These are phyloP conservation scores for Bocquillonia castaneifolia DNA, from an alignment of 441 rosid genomes.

Conservation along the genomic window DNA sequence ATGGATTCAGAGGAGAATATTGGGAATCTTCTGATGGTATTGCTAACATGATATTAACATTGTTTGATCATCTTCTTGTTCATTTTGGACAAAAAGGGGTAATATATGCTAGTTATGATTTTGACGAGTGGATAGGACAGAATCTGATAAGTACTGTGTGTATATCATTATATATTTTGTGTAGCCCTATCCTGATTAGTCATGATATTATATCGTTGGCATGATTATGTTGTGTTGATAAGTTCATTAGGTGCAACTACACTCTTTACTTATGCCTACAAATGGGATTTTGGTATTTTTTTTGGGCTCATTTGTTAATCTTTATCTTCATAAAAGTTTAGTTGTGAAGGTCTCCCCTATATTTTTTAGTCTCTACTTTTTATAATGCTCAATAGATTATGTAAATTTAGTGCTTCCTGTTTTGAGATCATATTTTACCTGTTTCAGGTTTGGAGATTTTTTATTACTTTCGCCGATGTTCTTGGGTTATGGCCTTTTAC, in stretches of 20 bases:
- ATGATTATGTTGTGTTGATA: not conserved
- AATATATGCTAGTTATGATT: not conserved
- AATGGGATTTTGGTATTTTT: not conserved
- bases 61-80: not conserved
- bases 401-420: conserved; percentile 11
- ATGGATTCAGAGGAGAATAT: conserved; percentile 66
- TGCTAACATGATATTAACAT: conserved; percentile 25
- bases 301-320: not conserved
- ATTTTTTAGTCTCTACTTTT: conserved; percentile 2
- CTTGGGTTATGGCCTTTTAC: conserved; percentile 98
- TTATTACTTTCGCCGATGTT: conserved; percentile 84
- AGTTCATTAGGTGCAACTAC: not conserved
- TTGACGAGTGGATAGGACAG: not conserved
- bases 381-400: conserved; percentile 16
- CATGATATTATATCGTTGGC: not conserved
- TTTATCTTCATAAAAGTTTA: not conserved
- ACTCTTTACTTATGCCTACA: not conserved
- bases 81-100: not conserved
- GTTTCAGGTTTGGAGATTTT: conserved; percentile 94
- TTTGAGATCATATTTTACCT: conserved; percentile 17
- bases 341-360: not conserved
- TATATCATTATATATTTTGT: not conserved
- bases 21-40: conserved; percentile 96
- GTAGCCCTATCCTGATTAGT: not conserved
- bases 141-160: not conserved